A percentile compares a stretch with the other conserved stretches of the same genome.
These are phyloP conservation scores for Forsythia suspensa DNA, from an alignment of 257 asterid genomes.

Conservation along the genomic window DNA sequence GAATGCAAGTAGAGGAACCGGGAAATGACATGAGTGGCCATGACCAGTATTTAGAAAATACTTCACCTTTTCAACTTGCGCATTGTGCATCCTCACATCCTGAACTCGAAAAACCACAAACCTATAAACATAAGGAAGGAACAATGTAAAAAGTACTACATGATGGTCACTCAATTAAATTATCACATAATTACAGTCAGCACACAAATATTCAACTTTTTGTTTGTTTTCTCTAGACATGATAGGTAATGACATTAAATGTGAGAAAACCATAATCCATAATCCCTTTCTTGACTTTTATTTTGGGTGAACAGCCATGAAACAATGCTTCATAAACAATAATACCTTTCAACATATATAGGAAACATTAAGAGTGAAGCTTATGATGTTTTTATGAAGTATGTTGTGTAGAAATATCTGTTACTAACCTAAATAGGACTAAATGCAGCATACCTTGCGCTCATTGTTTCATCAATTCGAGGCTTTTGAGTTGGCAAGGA, in stretches of 20 bases:
- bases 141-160: constrained; percentile 11
- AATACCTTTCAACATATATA: constrained; percentile 6
- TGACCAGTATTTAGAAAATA: constrained; percentile 2
- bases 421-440: constrained; percentile 16
- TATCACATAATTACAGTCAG: neutral
- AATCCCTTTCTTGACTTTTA: neutral
- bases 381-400: neutral
- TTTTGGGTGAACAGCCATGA: neutral
- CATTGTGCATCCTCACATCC: constrained; percentile 38
- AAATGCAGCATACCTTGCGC: constrained; percentile 52
- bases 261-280: constrained; percentile 6
- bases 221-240: constrained; percentile 7
- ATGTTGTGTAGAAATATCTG: neutral
- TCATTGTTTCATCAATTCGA: constrained; percentile 39
- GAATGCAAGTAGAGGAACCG: neutral
- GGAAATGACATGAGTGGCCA: neutral
- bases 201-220: constrained; percentile 12
- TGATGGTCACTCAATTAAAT: constrained; percentile 10
- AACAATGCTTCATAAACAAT: neutral
- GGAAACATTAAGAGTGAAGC: neutral
- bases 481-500: constrained; percentile 74
- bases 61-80: constrained; percentile 75
- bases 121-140: constrained; percentile 42
- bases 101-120: constrained; percentile 52
- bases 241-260: neutral